Evolutionary conservation across 1,284 basidiomycete species (phyloP).

Genomic region (Moesziomyces sp.): DNA sequence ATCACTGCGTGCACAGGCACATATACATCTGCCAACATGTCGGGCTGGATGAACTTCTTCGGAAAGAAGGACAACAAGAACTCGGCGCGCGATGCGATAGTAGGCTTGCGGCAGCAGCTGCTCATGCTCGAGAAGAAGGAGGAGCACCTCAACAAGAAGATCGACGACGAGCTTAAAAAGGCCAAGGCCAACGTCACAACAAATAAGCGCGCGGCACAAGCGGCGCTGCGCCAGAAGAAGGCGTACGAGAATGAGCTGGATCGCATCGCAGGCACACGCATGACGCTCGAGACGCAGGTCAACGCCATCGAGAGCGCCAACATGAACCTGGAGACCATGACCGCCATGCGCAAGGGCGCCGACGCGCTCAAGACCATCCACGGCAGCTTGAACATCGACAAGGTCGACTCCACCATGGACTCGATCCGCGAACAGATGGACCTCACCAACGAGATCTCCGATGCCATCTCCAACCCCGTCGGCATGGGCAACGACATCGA

Average conservation of each 20-base stretch:
- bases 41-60: slow-evolving; percentile 64
- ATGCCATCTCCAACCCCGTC: slow-evolving; percentile 86
- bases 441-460: slow-evolving; percentile 92
- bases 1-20: background rate
- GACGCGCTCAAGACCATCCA: slow-evolving; percentile 93
- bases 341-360: slow-evolving; percentile 95
- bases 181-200: slow-evolving; percentile 91
- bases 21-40: slow-evolving; percentile 51
- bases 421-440: slow-evolving; percentile 92
- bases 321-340: slow-evolving; percentile 97
- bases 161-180: slow-evolving; percentile 92
- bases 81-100: slow-evolving; percentile 69
- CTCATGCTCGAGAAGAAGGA: slow-evolving; percentile 99
- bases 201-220: slow-evolving; percentile 78
- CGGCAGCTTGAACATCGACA: slow-evolving; percentile 85
- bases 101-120: slow-evolving; percentile 69
- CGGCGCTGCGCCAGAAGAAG: slow-evolving; percentile 96
- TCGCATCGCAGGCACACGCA: slow-evolving; percentile 82
- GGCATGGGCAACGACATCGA: slow-evolving; percentile 76
- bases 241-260: slow-evolving; percentile 88
- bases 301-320: slow-evolving; percentile 98
- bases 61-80: slow-evolving; percentile 66
- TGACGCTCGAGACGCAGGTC: slow-evolving; percentile 95
- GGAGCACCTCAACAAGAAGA: slow-evolving; percentile 94
- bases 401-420: slow-evolving; percentile 92